phyloP scores from a whole-genome alignment of 352 stramenopile genomes.

The Globisporangium cystogenes region DNA sequence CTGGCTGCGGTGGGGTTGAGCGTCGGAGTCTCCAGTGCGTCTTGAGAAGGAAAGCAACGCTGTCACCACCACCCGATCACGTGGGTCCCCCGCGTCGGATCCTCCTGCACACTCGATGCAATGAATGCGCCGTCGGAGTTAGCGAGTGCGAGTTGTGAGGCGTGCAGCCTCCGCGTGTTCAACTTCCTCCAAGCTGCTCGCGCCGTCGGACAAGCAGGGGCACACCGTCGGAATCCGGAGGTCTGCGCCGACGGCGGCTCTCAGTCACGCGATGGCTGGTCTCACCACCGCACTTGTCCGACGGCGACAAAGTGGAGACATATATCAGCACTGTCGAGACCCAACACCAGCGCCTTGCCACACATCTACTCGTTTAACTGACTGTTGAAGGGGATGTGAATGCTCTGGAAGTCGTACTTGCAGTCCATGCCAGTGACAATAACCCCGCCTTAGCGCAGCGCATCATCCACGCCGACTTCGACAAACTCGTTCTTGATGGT shows the following conservation, averaged over 20 bases:
- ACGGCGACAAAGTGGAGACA: neutral
- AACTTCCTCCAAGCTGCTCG: neutral
- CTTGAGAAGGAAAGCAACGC: neutral
- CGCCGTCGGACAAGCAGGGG: neutral
- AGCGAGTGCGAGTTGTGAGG: neutral
- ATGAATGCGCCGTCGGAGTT: neutral
- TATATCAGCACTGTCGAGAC: no score
- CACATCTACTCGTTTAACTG: no score
- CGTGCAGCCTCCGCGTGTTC: neutral
- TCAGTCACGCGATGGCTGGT: neutral
- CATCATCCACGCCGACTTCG: slow-evolving; percentile 89
- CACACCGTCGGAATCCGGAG: neutral
- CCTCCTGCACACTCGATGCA: no score
- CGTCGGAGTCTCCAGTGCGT: neutral
- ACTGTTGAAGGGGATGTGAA: slow-evolving; percentile 96
- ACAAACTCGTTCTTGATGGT: slow-evolving; percentile 98
- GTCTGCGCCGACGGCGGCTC: neutral
- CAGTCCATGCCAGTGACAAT: slow-evolving; percentile 89
- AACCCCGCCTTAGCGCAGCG: slow-evolving; percentile 91
- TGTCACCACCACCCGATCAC: neutral
- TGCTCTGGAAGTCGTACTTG: slow-evolving; percentile 95
- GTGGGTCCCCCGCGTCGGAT: no score
- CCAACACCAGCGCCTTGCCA: no score
- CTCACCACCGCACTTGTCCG: neutral
- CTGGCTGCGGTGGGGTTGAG: neutral